Base-by-base conservation (phyloP, 768 basidiomycete species). In the Pleurotus salmoneostramineus region DNA sequence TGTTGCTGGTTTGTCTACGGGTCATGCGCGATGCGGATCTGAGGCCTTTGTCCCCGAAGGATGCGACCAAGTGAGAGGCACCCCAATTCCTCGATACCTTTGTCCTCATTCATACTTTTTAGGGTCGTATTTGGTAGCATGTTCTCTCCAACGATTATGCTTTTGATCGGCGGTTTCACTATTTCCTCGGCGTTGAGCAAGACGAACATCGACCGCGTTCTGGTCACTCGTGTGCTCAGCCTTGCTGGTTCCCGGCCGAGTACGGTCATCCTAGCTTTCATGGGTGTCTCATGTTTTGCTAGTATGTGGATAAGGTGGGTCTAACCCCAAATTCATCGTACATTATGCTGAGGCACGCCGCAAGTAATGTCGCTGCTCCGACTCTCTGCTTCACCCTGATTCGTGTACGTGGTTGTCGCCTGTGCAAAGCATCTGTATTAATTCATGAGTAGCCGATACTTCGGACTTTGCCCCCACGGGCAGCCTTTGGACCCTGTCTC, bases 81-180 rank as follows among this genome's bases (percentile, higher is more conserved):
- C 34, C 32, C 43, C 40, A 21, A 58, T 48, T 27, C 21, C 21
- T 27, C 3, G 21, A 11, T 37, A 52, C 61, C 17, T 37, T 17
- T 50, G n/a, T 17, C 5, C 42, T 51, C 21, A 21, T 47, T 11
- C 37, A 59, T 40, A 60, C 61, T 43, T 56, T 61, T 21, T 59
- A 96, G 93, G 74, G 93, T 81, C 69, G 83, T 98, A 57, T 98
- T 98, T 70, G 91, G 93, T 0, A 81, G 85, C 50, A 98, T 98
- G 94, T 98, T 99, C 73, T 91, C 91, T 0, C 93, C 95, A 0
- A 99, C 95, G 0, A 97, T 99, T 71, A 96, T 98, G 93, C 89
- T 99, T 36, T 87, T 98, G 50, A 93, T 96, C 62, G 95, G 95
- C 7, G 96, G 97, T 33, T 96, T 98, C 79, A 98, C 96, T 6